These are phyloP conservation scores for Kokia cookei DNA, from an alignment of 441 rosid genomes.

Conservation along the genomic window DNA sequence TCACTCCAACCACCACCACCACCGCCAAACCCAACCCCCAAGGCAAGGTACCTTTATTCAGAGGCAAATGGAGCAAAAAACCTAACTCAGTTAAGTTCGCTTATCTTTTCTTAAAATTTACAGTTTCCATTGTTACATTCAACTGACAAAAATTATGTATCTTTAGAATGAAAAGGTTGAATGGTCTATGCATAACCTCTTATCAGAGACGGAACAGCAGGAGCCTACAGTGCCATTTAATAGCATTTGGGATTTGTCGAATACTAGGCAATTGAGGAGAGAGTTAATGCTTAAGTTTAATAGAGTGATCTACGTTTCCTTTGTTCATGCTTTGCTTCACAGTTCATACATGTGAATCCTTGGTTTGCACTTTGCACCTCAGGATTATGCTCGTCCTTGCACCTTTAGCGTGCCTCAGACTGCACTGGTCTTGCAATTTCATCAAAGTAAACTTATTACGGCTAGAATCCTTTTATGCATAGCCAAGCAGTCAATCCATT, in stretches of 20 bases:
- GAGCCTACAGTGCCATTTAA: neutral
- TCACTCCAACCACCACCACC: neutral
- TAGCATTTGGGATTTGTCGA: neutral
- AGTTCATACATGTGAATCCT: neutral
- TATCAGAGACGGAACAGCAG: neutral
- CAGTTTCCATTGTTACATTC: neutral
- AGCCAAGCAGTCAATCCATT: neutral
- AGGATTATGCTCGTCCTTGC: neutral
- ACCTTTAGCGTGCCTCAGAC: neutral
- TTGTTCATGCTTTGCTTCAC: neutral
- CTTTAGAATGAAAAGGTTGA: neutral
- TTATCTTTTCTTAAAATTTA: neutral
- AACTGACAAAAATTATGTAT: neutral
- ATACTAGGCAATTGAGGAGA: neutral
- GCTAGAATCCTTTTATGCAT: neutral
- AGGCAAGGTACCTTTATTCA: neutral
- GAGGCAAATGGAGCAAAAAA: neutral
- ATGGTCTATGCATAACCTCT: neutral
- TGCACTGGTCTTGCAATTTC: neutral
- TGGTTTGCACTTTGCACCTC: neutral
- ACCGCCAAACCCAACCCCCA: neutral
- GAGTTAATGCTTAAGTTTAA: neutral
- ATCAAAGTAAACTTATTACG: neutral
- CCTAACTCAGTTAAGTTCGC: neutral
- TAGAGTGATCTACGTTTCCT: neutral